Base-by-base conservation (phyloP, 257 asterid species). In the Solanum boliviense region DNA sequence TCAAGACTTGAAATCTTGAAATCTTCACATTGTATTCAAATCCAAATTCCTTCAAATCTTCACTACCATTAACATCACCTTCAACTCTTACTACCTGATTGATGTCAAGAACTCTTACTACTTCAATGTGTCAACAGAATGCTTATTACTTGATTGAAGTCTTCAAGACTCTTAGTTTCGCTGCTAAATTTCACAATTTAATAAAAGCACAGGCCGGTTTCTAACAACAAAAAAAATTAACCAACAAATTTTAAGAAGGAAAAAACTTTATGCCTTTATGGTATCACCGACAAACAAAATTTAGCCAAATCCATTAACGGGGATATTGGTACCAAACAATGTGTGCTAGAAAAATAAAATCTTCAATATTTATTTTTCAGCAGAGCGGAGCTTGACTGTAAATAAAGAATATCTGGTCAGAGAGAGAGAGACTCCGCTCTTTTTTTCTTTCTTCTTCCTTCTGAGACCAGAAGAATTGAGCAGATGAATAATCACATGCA, bases 1-100 rank as follows among this genome's bases (percentile, higher is more conserved):
- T 92, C 94, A 92, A 92, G 93, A 92, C 93, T 92, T 88, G 92
- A 89, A 89, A 92, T 88, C 92, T 90, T 91, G 93, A 89, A 71
- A 92, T 94, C 98, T 94, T 95, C 98, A 93, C 92, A 93, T 52
- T 93, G 96, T 92, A 94, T 88, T 93, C 98, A 94, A 92, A 94
- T 92, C 93, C 95, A 92, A 91, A 90, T 91, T 92, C 89, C 96
- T 91, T 92, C 95, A 93, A 93, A 93, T 90, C 98, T 93, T 94
- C 98, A 91, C 91, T 93, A 95, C 88, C 95, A 92, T 91, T 92
- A 89, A 94, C 93, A 94, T 94, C 98, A 95, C 92, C 98, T 94
- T 95, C 94, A 91, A 95, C 94, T 95, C 94, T 96, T 94, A 94
- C 86, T 90, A 93, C 95, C 94, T 92, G 95, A 94, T 89, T 90